A percentile compares a stretch with the other conserved stretches of the same genome.
Evolutionary conservation across 148 eudicot species (phyloP).

Genomic region (Pharnaceum exiguum): DNA sequence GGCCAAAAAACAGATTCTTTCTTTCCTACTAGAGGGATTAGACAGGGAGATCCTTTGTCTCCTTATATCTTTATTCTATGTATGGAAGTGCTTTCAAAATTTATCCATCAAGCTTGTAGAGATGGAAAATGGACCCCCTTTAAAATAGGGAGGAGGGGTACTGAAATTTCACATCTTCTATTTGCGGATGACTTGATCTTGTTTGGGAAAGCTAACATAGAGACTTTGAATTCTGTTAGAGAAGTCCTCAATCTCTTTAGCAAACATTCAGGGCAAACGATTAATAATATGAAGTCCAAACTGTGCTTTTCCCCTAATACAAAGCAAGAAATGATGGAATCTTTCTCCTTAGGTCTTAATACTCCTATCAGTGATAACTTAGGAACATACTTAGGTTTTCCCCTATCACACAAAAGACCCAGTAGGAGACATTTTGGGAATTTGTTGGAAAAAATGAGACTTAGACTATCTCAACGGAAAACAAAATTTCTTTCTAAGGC

Average conservation of each 20-base stretch:
- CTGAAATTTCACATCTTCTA: neutral
- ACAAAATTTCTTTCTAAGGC: too few relatives aligned
- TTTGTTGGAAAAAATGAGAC: too few relatives aligned
- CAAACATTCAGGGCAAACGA: neutral
- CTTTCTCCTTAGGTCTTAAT: too few relatives aligned
- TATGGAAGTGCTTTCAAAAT: neutral
- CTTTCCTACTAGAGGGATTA: neutral
- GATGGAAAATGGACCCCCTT: neutral
- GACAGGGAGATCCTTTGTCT: neutral
- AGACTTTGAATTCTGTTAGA: neutral
- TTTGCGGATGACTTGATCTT: neutral
- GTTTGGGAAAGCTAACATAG: neutral
- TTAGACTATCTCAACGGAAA: too few relatives aligned
- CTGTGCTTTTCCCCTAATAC: neutral
- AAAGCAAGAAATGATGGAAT: neutral
- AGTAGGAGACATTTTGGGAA: too few relatives aligned
- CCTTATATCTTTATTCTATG: neutral
- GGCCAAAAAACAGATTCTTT: neutral
- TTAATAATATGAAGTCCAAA: neutral
- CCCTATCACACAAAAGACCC: neutral
- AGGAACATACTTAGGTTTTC: neutral
- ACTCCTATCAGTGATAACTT: neutral
- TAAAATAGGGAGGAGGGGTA: neutral
- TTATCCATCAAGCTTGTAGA: neutral
- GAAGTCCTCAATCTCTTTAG: neutral